Base-by-base conservation (phyloP, 352 stramenopile species). In the Globisporangium takayamanum region DNA sequence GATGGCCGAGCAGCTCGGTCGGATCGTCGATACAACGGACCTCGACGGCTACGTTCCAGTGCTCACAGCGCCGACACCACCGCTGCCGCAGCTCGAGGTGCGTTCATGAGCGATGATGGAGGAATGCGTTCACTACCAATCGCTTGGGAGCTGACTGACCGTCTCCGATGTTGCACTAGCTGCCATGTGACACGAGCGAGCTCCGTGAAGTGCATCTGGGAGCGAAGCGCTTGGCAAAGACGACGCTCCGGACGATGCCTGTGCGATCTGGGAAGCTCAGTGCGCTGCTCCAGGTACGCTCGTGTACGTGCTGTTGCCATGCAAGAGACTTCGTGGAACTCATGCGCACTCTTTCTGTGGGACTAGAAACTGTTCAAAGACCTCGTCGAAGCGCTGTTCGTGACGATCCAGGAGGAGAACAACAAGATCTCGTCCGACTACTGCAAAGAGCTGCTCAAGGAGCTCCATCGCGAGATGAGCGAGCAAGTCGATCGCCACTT, bases 341-440 rank as follows among this genome's bases (percentile, higher is more conserved):
- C 22, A 33, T 18, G 18, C 18, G 55, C 6, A 37, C 15, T 6
- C 12, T 22, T 22, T 53, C 47, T 30, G 11, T 4, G 53, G n/a
- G 39, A 10, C 25, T 51, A 92, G 79, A 90, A 89, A 89, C 62
- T 93, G 28, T 93, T 91, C 60, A 78, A 82, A 55, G 77, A 91
- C 39, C 69, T 89, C 30, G 69, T 93, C 20, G 68, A 84, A 33
- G 89, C 83, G 5, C 59, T 88, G 25, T 91, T 80, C 42, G 42
- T 67, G 3, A 83, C 77, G 33, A 84, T 89, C 59, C 66, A 80
- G 54, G 79, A 91, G n/a, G 72, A 89, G 45, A 93, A 91, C 58
- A 76, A 89, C 51, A 68, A 69, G 2, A 59, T 89, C 20, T 93
- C 80, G 2, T 80, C 74, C 0, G 67, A 86, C 6, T 44, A 81